These are phyloP conservation scores for Podaxis pistillaris DNA, from an alignment of 768 basidiomycete genomes.

Conservation along the genomic window DNA sequence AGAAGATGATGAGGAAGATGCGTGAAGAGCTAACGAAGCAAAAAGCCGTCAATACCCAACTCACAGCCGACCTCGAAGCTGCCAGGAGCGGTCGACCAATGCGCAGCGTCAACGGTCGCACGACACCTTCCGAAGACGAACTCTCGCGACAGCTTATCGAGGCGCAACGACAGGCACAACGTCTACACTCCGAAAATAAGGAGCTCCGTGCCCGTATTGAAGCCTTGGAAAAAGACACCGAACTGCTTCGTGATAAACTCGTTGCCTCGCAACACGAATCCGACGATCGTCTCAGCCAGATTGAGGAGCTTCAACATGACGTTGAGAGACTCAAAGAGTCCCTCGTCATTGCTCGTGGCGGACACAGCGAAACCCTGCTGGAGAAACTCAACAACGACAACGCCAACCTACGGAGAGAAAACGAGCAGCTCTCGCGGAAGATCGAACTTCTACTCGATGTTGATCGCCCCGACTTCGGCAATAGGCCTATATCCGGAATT, in stretches of 20 bases:
- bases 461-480: conserved; percentile 69
- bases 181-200: conserved; percentile 70
- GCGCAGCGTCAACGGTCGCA: conserved; percentile 66
- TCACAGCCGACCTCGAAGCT: conserved; percentile 83
- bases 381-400: conserved; percentile 87
- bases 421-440: conserved; percentile 88
- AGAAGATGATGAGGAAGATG: conserved; percentile 97
- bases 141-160: conserved; percentile 74
- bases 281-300: conserved; percentile 70
- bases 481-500: conserved; percentile 59
- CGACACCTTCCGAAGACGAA: conserved; percentile 79
- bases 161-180: conserved; percentile 72
- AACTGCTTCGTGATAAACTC: conserved; percentile 66
- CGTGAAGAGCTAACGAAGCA: conserved; percentile 93
- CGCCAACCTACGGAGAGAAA: conserved; percentile 74
- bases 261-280: conserved; percentile 74
- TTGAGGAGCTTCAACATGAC: conserved; percentile 80
- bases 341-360: conserved; percentile 70
- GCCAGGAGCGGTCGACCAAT: conserved; percentile 57
- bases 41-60: conserved; percentile 72
- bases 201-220: conserved; percentile 75
- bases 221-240: conserved; percentile 72
- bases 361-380: conserved; percentile 71
- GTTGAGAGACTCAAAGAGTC: conserved; percentile 74
- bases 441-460: conserved; percentile 87